phyloP scores from a whole-genome alignment of 2,329 filamentous ascomycete species.

The Arthroderma sp. region DNA sequence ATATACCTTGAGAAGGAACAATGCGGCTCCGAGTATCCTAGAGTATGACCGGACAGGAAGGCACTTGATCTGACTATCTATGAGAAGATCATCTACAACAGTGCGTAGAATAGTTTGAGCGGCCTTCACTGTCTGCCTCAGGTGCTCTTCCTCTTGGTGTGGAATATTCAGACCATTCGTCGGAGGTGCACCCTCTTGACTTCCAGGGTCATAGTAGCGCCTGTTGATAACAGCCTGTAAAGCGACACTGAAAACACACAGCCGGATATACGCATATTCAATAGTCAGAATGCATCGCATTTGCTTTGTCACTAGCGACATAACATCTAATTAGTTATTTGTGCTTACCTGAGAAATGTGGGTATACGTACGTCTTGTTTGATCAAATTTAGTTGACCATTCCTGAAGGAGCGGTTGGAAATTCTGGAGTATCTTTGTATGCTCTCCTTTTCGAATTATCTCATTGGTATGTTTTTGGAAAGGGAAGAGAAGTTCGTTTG shows the following conservation, averaged over 20 bases:
- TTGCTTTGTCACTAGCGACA: slow-evolving; percentile 31
- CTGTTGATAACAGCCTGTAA: slow-evolving; percentile 74
- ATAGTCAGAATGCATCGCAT: slow-evolving; percentile 63
- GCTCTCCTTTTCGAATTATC: slow-evolving; percentile 66
- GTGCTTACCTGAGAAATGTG: background rate
- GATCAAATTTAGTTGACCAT: slow-evolving; percentile 66
- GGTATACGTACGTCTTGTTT: slow-evolving; percentile 36
- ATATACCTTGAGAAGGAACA: slow-evolving; percentile 41
- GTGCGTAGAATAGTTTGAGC: slow-evolving; percentile 39
- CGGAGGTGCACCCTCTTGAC: background rate
- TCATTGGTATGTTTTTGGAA: slow-evolving; percentile 68
- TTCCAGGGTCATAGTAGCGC: background rate
- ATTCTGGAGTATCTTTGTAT: slow-evolving; percentile 60
- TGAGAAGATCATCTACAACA: slow-evolving; percentile 39
- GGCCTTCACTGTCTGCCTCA: slow-evolving; percentile 40
- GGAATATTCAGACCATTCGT: background rate
- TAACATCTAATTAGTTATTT: background rate
- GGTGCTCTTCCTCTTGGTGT: slow-evolving; percentile 36
- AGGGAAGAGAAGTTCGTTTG: slow-evolving; percentile 68
- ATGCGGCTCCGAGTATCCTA: slow-evolving; percentile 42
- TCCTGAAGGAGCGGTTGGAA: slow-evolving; percentile 59
- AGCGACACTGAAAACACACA: slow-evolving; percentile 77
- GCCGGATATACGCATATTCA: slow-evolving; percentile 53
- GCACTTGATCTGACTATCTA: slow-evolving; percentile 38
- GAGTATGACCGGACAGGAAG: slow-evolving; percentile 45